Conservation (phyloP, 257 asterid species). For the Solanum piurae region DNA sequence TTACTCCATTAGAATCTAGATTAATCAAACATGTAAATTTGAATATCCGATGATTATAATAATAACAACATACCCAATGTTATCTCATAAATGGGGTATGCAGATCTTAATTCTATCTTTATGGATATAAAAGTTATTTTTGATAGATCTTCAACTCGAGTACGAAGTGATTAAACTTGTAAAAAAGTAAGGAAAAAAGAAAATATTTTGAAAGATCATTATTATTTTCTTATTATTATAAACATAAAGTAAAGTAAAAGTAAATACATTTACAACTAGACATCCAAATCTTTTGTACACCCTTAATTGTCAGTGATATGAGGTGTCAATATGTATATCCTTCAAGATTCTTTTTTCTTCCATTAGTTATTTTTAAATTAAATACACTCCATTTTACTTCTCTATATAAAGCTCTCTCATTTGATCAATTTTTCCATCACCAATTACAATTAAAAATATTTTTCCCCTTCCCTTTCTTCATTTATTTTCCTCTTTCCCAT, state of each 20-base stretch:
- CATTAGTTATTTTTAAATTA: background rate
- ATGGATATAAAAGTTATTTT: accelerated
- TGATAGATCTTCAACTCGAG: background rate
- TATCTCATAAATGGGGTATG: background rate
- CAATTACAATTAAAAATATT: background rate
- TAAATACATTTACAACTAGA: slow-evolving; percentile 1
- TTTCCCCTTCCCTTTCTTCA: background rate
- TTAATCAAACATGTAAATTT: background rate
- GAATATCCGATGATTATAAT: background rate
- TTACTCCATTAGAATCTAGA: background rate
- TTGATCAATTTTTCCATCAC: slow-evolving; percentile 2
- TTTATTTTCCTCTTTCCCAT: background rate
- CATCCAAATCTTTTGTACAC: background rate
- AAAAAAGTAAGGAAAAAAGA: background rate
- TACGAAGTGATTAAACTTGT: background rate
- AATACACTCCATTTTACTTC: background rate
- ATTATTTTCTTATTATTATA: background rate
- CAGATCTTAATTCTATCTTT: background rate
- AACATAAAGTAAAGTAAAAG: background rate
- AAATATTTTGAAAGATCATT: background rate
- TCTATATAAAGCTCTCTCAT: slow-evolving; percentile 4
- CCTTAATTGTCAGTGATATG: background rate
- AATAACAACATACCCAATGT: background rate
- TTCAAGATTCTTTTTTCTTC: background rate
- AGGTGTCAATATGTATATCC: slow-evolving; percentile 7